Conservation (phyloP, 2,329 filamentous ascomycete genomes). For the Aureobasidium sp. region DNA sequence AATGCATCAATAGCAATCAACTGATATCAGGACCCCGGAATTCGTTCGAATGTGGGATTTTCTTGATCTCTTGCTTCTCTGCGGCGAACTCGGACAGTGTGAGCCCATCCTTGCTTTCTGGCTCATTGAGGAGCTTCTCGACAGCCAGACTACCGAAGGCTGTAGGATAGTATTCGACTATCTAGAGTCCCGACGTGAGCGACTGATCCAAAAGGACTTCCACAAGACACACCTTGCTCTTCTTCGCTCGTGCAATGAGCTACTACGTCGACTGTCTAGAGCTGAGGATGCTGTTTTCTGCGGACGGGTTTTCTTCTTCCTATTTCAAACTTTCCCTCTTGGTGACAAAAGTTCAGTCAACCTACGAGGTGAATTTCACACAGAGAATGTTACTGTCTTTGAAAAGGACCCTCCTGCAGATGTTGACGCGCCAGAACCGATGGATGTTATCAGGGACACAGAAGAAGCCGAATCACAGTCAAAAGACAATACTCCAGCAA, state of each 20-base stretch:
- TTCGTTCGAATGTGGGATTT: slow-evolving; percentile 90
- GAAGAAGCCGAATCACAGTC: slow-evolving; percentile 27
- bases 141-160: slow-evolving; percentile 89
- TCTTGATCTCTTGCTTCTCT: slow-evolving; percentile 80
- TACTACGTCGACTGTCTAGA: slow-evolving; percentile 85
- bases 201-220: slow-evolving; percentile 73
- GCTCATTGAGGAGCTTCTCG: slow-evolving; percentile 88
- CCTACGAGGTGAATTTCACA: slow-evolving; percentile 87
- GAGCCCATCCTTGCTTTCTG: slow-evolving; percentile 80
- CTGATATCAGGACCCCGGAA: slow-evolving; percentile 65
- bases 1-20: slow-evolving; percentile 53
- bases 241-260: slow-evolving; percentile 88
- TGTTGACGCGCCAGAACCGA: slow-evolving; percentile 3
- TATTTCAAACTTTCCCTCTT: slow-evolving; percentile 95
- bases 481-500: slow-evolving; percentile 7
- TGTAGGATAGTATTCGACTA: slow-evolving; percentile 92
- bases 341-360: slow-evolving; percentile 98
- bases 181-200: slow-evolving; percentile 84
- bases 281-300: slow-evolving; percentile 97
- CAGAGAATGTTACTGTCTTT: slow-evolving; percentile 85
- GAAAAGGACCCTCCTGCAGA: slow-evolving; percentile 41
- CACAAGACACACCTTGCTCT: slow-evolving; percentile 82
- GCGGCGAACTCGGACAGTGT: slow-evolving; percentile 59
- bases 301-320: slow-evolving; percentile 93
- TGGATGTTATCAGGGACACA: slow-evolving; percentile 19